phyloP scores from a whole-genome alignment of 352 stramenopile genomes.

The Phytophthora hybrid region DNA sequence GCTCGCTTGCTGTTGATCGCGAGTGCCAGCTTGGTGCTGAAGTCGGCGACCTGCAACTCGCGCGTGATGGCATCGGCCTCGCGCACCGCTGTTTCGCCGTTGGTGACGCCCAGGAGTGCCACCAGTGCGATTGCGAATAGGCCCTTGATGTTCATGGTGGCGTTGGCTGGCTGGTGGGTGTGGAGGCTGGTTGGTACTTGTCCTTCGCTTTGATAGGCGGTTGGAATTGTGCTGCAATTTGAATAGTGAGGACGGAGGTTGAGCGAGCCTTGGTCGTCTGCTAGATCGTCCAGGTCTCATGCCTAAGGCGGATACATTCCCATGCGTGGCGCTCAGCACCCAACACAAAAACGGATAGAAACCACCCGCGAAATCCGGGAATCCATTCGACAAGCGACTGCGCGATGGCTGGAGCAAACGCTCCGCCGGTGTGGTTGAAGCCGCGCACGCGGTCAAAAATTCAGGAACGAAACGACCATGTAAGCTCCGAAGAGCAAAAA shows the following conservation, averaged over 20 bases:
- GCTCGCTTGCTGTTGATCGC: constrained; percentile 46
- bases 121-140: constrained; percentile 25
- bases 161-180: not conserved
- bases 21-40: constrained; percentile 42
- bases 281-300: not conserved
- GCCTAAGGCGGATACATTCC: no score
- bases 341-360: not conserved
- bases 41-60: constrained; percentile 45
- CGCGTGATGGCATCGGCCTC: constrained; percentile 11
- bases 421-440: not conserved
- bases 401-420: not conserved
- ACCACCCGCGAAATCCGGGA: not conserved
- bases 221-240: constrained; percentile 23
- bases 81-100: constrained; percentile 15
- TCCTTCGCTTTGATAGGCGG: constrained; percentile 12
- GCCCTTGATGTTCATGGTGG: constrained; percentile 24
- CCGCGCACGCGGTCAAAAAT: not conserved
- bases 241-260: constrained; percentile 11
- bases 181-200: not conserved
- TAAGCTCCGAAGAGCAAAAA: not conserved
- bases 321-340: not conserved
- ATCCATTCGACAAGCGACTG: not conserved
- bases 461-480: not conserved
- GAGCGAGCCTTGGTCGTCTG: not conserved
- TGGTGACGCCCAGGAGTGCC: constrained; percentile 22